Percentiles rank a stretch among this genome's conserved stretches.
These are phyloP conservation scores for Rutidosis leptorrhynchoides DNA, from an alignment of 129 eudicot genomes.

Conservation along the genomic window DNA sequence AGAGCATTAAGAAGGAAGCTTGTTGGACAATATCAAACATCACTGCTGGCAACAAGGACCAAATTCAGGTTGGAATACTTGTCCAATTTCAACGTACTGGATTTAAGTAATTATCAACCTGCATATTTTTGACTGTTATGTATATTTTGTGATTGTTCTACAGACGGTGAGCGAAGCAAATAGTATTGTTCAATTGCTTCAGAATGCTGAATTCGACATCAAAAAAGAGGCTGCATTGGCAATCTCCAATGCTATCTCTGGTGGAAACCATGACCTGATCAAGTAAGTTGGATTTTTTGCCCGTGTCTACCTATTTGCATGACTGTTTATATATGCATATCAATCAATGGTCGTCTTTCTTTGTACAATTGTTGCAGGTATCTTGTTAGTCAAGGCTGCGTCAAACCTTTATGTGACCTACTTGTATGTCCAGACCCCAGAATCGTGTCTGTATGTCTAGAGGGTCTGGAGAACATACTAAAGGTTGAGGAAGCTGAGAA, in stretches of 20 bases:
- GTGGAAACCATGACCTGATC: slow-evolving; percentile 81
- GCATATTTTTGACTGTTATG: neutral
- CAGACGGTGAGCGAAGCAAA: slow-evolving; percentile 71
- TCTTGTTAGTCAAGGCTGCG: slow-evolving; percentile 67
- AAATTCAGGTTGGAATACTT: slow-evolving; percentile 55
- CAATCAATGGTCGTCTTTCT: neutral
- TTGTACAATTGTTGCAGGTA: slow-evolving; percentile 42
- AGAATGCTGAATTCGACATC: slow-evolving; percentile 81
- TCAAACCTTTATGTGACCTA: slow-evolving; percentile 79
- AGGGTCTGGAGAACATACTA: slow-evolving; percentile 78
- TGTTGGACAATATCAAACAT: slow-evolving; percentile 93
- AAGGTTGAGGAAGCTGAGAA: slow-evolving; percentile 81
- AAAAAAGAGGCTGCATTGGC: slow-evolving; percentile 98
- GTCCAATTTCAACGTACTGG: neutral
- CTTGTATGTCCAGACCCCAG: slow-evolving; percentile 85
- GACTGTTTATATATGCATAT: neutral
- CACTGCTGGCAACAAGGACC: slow-evolving; percentile 84
- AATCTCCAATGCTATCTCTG: slow-evolving; percentile 91
- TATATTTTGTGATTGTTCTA: slow-evolving; percentile 17
- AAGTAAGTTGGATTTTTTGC: slow-evolving; percentile 46
- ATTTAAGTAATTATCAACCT: neutral
- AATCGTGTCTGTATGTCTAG: slow-evolving; percentile 79
- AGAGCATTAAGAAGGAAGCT: slow-evolving; percentile 84
- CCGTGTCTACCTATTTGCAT: neutral
- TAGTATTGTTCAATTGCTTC: slow-evolving; percentile 64